These are phyloP conservation scores for Potentilla sterilis DNA, from an alignment of 306 rosid species.

Conservation along the genomic window DNA sequence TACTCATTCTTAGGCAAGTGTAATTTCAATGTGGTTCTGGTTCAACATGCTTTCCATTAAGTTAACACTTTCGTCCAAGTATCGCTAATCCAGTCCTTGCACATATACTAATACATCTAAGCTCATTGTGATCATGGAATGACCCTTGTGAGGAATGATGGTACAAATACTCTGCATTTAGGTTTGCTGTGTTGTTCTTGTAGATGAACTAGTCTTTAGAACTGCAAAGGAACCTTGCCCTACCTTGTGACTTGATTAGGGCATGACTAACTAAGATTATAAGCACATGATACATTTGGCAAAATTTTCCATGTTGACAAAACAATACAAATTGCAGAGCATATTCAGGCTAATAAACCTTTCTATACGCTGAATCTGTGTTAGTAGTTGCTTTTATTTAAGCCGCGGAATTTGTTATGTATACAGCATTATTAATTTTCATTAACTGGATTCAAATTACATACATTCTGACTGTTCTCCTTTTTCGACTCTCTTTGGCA, in stretches of 20 bases:
- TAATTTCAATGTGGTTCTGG: background rate
- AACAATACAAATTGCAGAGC: background rate
- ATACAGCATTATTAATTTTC: background rate
- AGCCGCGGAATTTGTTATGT: background rate
- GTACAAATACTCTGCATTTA: background rate
- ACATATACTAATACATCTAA: background rate
- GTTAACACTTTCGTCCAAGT: background rate
- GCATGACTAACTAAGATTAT: background rate
- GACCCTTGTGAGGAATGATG: constrained; percentile 2
- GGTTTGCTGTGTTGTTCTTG: background rate
- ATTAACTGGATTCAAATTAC: background rate
- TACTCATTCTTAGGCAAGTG: background rate
- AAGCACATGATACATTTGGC: background rate
- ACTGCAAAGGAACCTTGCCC: background rate
- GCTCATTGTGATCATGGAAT: background rate
- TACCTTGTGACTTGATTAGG: background rate
- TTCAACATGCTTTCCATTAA: background rate
- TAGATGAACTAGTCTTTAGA: background rate
- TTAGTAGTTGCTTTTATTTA: background rate
- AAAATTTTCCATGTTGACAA: too few relatives aligned
- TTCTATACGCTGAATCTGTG: background rate
- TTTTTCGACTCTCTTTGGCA: background rate
- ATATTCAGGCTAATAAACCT: background rate
- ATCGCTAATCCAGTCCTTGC: background rate
- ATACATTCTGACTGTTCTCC: background rate